A percentile compares a stretch with the other conserved stretches of the same genome.
Conservation (phyloP, 345 rosid genomes). For the Aquilaria malaccensis region DNA sequence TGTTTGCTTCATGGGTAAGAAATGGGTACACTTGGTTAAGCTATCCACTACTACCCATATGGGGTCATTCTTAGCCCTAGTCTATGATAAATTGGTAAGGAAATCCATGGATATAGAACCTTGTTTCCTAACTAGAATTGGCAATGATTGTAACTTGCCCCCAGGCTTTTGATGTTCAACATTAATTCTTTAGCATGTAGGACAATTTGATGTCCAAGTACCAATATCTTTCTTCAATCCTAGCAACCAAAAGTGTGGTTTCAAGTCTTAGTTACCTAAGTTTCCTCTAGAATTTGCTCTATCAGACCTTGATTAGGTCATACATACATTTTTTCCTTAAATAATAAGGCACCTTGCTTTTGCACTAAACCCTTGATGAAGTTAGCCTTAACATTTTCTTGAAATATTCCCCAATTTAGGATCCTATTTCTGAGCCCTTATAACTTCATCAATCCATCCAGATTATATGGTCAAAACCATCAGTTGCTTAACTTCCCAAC, state of each 20-base stretch:
- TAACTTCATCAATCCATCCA: not conserved
- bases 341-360: not conserved
- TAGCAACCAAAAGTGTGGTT: not conserved
- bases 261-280: not conserved
- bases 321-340: too few relatives aligned
- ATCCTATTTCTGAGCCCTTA: not conserved
- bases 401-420: not conserved
- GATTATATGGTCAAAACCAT: not conserved
- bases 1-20: not conserved
- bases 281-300: not conserved
- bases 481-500: not conserved
- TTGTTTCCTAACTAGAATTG: not conserved
- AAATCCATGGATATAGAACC: not conserved
- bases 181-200: not conserved
- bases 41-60: not conserved
- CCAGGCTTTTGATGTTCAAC: not conserved
- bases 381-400: not conserved
- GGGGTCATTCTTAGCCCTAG: not conserved
- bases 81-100: not conserved
- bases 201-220: not conserved
- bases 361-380: not conserved
- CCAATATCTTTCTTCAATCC: not conserved
- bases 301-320: not conserved
- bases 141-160: not conserved
- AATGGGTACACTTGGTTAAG: not conserved